Percentiles rank a stretch among this genome's conserved stretches.
Evolutionary conservation across 2,329 filamentous ascomycete genomes (phyloP).

Genomic region (Sporothrix variecibatus): DNA sequence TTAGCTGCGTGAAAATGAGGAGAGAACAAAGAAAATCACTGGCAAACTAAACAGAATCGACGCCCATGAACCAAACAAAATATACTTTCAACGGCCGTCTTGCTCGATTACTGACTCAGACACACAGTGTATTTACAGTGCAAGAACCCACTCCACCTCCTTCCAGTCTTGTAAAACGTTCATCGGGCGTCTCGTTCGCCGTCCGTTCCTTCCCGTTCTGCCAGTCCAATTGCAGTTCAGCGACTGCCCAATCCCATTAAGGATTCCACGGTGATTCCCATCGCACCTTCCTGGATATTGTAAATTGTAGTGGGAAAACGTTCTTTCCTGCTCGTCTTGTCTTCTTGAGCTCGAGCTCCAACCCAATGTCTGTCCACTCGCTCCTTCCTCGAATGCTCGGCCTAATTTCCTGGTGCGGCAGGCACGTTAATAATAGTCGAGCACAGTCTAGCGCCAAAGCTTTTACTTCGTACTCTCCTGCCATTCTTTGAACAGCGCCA

Average conservation of each 20-base stretch:
- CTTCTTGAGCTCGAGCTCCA: neutral
- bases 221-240: neutral
- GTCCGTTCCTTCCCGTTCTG: conserved; percentile 3
- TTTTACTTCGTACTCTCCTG: neutral
- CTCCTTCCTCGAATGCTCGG: neutral
- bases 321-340: neutral
- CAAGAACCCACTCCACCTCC: neutral
- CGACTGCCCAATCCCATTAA: neutral
- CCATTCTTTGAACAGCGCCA: neutral
- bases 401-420: neutral
- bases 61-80: neutral
- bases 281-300: neutral
- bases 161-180: neutral
- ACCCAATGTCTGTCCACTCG: neutral
- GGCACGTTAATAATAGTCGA: neutral
- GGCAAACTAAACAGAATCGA: neutral
- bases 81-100: neutral
- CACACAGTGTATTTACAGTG: conserved; percentile 16
- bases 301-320: neutral
- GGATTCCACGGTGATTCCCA: neutral
- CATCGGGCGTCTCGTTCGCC: neutral
- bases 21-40: neutral
- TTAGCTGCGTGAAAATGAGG: neutral
- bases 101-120: conserved; percentile 9
- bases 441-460: neutral